phyloP scores from a whole-genome alignment of 768 basidiomycete genomes.

The Xerocomellus amylosporus region DNA sequence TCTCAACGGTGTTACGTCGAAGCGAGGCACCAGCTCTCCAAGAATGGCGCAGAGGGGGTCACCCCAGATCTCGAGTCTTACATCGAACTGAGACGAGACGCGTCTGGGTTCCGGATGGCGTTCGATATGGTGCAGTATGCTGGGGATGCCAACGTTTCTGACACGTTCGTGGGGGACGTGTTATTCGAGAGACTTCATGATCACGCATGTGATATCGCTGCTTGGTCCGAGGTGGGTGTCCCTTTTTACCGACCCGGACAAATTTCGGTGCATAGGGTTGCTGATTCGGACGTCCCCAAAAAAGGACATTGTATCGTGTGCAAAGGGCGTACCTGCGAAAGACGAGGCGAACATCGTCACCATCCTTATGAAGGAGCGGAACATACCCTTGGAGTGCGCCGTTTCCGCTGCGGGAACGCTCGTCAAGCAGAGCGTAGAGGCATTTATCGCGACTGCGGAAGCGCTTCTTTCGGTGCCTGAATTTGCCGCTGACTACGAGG shows the following conservation, averaged over 20 bases:
- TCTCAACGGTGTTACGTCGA: slow-evolving; percentile 34
- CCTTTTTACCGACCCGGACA: not conserved
- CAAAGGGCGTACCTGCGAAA: slow-evolving; percentile 40
- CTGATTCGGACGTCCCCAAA: not conserved
- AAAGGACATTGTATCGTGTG: slow-evolving; percentile 60
- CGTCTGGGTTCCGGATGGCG: slow-evolving; percentile 48
- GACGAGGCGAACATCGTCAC: slow-evolving; percentile 47
- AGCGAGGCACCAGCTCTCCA: slow-evolving; percentile 33
- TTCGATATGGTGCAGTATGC: slow-evolving; percentile 53
- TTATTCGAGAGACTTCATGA: slow-evolving; percentile 36
- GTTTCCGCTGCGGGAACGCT: slow-evolving; percentile 21
- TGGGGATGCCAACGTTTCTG: slow-evolving; percentile 43
- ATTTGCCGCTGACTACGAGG: slow-evolving; percentile 22
- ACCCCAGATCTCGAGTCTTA: slow-evolving; percentile 47
- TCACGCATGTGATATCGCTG: slow-evolving; percentile 48
- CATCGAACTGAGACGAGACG: slow-evolving; percentile 43
- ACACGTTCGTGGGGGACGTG: slow-evolving; percentile 25
- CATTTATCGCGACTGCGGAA: slow-evolving; percentile 27
- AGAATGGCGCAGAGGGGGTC: slow-evolving; percentile 19
- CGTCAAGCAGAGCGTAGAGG: slow-evolving; percentile 29
- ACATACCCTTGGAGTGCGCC: slow-evolving; percentile 50
- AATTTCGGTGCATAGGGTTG: too few species aligned
- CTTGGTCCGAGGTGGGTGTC: slow-evolving; percentile 49
- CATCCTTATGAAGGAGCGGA: slow-evolving; percentile 44
- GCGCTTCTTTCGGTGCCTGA: slow-evolving; percentile 16